Percentiles rank a stretch among this genome's conserved stretches.
Conservation (phyloP, 2,329 filamentous ascomycete genomes). For the Hypoxylon sp. region DNA sequence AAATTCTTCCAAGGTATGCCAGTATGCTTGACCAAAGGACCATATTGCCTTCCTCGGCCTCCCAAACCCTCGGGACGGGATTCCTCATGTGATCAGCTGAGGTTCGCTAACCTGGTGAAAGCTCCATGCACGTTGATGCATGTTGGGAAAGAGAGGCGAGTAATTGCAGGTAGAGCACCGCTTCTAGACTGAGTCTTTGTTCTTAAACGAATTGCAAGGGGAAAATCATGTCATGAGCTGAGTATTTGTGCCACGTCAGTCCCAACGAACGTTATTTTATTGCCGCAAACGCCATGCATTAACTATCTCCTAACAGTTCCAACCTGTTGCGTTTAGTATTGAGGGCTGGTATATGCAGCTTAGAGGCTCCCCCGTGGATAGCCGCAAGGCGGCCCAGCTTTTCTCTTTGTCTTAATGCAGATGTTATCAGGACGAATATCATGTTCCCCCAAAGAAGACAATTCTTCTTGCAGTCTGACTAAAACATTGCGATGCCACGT, state of each 20-base stretch:
- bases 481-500: slow-evolving; percentile 23
- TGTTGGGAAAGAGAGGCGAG: not conserved
- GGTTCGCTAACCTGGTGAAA: not conserved
- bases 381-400: slow-evolving; percentile 11
- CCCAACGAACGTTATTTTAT: not conserved
- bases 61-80: not conserved
- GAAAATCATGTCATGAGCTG: not conserved
- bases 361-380: slow-evolving; percentile 15
- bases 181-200: not conserved
- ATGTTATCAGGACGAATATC: slow-evolving; percentile 16
- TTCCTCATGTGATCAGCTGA: not conserved
- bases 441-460: slow-evolving; percentile 15
- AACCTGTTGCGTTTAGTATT: not conserved
- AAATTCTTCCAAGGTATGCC: not conserved
- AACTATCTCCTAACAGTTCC: not conserved
- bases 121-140: not conserved
- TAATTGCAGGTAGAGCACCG: not conserved
- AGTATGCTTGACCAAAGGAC: not conserved
- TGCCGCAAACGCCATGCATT: not conserved
- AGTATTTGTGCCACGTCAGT: not conserved
- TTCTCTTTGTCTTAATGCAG: slow-evolving; percentile 13
- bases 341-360: not conserved
- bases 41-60: not conserved
- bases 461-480: slow-evolving; percentile 27
- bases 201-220: not conserved